phyloP scores from a whole-genome alignment of 768 basidiomycete genomes.

The Mycena vulgaris region DNA sequence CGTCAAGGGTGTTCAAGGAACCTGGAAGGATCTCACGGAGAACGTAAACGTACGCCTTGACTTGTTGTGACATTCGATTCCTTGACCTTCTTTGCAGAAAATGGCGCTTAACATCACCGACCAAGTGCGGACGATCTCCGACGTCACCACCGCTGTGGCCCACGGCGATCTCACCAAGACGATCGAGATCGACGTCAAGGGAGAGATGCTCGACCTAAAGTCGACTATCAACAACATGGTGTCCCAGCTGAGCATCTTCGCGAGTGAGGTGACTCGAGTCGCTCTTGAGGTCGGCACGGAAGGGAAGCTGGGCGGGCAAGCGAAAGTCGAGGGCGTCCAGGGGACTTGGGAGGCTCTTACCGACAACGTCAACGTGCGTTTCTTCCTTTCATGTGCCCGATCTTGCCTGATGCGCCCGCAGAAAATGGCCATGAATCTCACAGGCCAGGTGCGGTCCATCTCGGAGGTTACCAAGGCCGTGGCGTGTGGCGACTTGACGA shows the following conservation, averaged over 20 bases:
- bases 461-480: constrained; percentile 84
- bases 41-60: constrained; percentile 65
- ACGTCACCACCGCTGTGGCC: constrained; percentile 92
- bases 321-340: constrained; percentile 78
- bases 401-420: constrained; percentile 66
- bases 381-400: constrained; percentile 72
- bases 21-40: constrained; percentile 87
- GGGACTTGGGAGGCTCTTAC: constrained; percentile 78
- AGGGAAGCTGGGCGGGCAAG: constrained; percentile 76
- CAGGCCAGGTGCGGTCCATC: constrained; percentile 83
- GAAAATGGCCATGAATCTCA: constrained; percentile 83
- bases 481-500: constrained; percentile 79
- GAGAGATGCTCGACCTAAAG: constrained; percentile 91
- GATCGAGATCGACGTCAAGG: constrained; percentile 91
- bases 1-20: constrained; percentile 93
- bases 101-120: constrained; percentile 84
- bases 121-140: constrained; percentile 86
- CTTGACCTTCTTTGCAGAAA: constrained; percentile 72
- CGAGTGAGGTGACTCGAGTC: constrained; percentile 78
- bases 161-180: constrained; percentile 93
- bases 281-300: constrained; percentile 72
- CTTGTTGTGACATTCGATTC: not conserved
- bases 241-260: constrained; percentile 68
- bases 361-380: constrained; percentile 73
- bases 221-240: constrained; percentile 88